These are phyloP conservation scores for Candida parachauliodes DNA, from an alignment of 805 yeast genomes.

Conservation along the genomic window DNA sequence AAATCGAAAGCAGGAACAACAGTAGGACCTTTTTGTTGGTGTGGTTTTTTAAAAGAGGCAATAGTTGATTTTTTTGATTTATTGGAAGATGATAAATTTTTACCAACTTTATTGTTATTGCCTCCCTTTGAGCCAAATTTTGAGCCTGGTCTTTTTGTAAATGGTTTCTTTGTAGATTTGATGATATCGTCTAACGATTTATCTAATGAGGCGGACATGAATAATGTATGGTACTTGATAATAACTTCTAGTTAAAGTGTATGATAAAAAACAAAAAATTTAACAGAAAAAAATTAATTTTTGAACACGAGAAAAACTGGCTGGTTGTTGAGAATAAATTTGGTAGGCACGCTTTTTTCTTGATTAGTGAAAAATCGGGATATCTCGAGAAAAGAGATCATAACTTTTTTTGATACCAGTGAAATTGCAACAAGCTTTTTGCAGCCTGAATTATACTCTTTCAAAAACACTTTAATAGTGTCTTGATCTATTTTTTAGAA, in stretches of 20 bases:
- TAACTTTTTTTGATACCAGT: no score
- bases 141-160: slow-evolving; percentile 12
- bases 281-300: no score
- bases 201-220: slow-evolving; percentile 74
- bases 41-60: slow-evolving; percentile 29
- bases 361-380: no score
- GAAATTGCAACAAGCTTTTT: no score
- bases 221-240: slow-evolving; percentile 4
- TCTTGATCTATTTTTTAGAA: no score
- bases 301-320: background rate
- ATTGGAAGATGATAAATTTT: slow-evolving; percentile 28
- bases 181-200: slow-evolving; percentile 94
- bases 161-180: slow-evolving; percentile 49
- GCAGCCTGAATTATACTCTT: no score
- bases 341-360: background rate
- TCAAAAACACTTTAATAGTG: no score
- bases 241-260: no score
- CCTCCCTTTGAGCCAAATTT: slow-evolving; percentile 13
- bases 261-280: slow-evolving; percentile 1
- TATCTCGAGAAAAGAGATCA: no score
- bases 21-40: slow-evolving; percentile 19
- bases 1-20: slow-evolving; percentile 33
- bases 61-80: slow-evolving; percentile 21
- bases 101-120: slow-evolving; percentile 33
- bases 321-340: slow-evolving; percentile 1